These are phyloP conservation scores for Cercophora samala DNA, from an alignment of 495 filamentous ascomycete genomes.

Conservation along the genomic window DNA sequence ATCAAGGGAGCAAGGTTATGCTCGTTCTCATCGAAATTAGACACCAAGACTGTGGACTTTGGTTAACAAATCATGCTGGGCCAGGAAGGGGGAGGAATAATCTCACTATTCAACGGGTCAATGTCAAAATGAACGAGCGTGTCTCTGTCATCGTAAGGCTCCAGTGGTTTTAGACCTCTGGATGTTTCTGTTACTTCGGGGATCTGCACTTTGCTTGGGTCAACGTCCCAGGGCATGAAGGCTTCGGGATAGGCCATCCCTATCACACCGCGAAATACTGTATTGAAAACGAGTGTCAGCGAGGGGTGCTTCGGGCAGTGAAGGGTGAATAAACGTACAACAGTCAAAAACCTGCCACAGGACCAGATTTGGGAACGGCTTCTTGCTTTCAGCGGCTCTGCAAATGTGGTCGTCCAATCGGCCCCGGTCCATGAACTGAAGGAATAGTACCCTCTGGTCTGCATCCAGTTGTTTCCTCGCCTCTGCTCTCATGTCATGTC, in stretches of 20 bases:
- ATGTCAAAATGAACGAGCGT: constrained; percentile 18
- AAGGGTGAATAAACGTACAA: constrained; percentile 6
- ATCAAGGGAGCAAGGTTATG: constrained; percentile 9
- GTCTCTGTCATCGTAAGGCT: background rate
- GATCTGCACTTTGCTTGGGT: constrained; percentile 6
- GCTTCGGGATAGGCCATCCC: constrained; percentile 19
- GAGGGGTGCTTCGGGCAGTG: background rate
- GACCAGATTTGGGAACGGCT: background rate
- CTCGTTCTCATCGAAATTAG: constrained; percentile 6
- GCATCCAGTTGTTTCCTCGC: background rate
- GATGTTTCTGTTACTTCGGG: constrained; percentile 7
- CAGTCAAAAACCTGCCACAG: constrained; percentile 21
- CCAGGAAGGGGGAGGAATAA: background rate
- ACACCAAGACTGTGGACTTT: constrained; percentile 7
- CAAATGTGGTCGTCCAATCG: constrained; percentile 10
- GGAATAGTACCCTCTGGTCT: constrained; percentile 11
- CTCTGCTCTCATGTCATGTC: background rate
- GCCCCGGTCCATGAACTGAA: constrained; percentile 19
- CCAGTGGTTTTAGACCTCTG: background rate
- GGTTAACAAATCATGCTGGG: background rate
- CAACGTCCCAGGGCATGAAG: background rate
- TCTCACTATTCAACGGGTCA: constrained; percentile 8
- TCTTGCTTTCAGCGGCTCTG: background rate
- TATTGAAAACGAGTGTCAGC: background rate
- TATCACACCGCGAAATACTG: constrained; percentile 19